phyloP scores from a whole-genome alignment of 352 stramenopile genomes.

The Phytophthora tentaculata region DNA sequence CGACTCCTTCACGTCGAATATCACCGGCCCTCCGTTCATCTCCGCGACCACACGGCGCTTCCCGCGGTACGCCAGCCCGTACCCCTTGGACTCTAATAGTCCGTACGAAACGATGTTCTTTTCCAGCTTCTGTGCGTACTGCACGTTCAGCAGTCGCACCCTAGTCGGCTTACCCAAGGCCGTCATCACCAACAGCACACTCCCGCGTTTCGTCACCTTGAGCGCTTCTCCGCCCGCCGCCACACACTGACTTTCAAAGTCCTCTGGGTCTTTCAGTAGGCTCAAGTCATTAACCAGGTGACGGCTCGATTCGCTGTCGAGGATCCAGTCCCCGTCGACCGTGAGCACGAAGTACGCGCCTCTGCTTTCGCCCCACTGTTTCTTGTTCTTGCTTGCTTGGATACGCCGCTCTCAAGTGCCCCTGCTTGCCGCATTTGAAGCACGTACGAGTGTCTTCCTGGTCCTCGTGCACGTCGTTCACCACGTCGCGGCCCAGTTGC shows the following conservation, averaged over 20 bases:
- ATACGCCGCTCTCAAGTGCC: no score
- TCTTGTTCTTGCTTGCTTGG: no score
- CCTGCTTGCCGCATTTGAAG: no score
- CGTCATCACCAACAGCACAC: conserved; percentile 5
- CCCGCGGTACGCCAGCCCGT: conserved; percentile 7
- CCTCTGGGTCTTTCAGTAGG: no score
- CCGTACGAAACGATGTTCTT: conserved; percentile 32
- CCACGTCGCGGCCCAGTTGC: background rate
- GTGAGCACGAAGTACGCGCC: no score
- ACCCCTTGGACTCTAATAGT: conserved; percentile 17
- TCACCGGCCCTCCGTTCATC: background rate
- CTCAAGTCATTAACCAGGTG: conserved; percentile 22
- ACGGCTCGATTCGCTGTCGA: conserved; percentile 2
- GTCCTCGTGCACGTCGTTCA: conserved; percentile 6
- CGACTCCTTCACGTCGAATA: conserved; percentile 10
- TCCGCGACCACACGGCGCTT: background rate
- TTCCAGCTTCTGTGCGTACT: conserved; percentile 15
- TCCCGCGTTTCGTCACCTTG: background rate
- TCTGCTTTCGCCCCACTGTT: no score
- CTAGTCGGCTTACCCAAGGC: conserved; percentile 2
- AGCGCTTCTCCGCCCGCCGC: conserved; percentile 3
- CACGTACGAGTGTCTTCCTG: no score
- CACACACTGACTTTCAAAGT: background rate
- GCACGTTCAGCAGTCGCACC: conserved; percentile 11
- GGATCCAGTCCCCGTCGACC: background rate